Evolutionary conservation across 257 asterid genomes (phyloP).

Genomic region (Solanum boliviense): DNA sequence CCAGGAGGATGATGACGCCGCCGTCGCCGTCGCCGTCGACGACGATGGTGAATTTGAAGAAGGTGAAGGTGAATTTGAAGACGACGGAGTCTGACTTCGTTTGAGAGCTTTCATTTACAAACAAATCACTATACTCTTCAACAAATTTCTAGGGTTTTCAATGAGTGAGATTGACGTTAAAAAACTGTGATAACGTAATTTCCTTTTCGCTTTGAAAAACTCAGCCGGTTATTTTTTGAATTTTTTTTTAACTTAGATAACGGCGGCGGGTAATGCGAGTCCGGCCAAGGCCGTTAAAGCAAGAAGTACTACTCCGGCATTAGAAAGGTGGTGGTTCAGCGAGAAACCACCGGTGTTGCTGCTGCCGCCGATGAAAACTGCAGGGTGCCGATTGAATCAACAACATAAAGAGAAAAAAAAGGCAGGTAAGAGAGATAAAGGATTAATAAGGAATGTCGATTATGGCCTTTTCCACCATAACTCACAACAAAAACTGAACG

Average conservation of each 20-base stretch:
- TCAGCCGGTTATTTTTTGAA: constrained; percentile 49
- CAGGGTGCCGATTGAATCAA: constrained; percentile 15
- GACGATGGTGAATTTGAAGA: constrained; percentile 29
- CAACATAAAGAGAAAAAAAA: not conserved
- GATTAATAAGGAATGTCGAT: not conserved
- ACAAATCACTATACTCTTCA: not conserved
- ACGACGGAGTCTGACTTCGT: constrained; percentile 71
- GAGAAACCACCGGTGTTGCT: constrained; percentile 9
- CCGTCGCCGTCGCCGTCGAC: constrained; percentile 11
- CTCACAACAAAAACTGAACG: not conserved
- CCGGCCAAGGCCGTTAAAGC: constrained; percentile 38
- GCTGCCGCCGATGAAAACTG: not conserved
- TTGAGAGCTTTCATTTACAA: constrained; percentile 83
- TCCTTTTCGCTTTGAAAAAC: constrained; percentile 15
- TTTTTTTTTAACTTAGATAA: constrained; percentile 27
- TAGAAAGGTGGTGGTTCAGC: constrained; percentile 26
- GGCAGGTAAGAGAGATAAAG: not conserved
- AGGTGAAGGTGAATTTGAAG: constrained; percentile 62
- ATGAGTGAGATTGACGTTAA: constrained; percentile 10
- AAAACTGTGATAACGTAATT: constrained; percentile 35
- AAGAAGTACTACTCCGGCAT: constrained; percentile 35
- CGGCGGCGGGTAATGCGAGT: constrained; percentile 42
- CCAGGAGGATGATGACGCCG: constrained; percentile 64
- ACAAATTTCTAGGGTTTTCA: constrained; percentile 36
- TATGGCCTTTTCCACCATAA: not conserved